phyloP scores from a whole-genome alignment of 139 green algal genomes.

The Dunaliella primolecta region DNA sequence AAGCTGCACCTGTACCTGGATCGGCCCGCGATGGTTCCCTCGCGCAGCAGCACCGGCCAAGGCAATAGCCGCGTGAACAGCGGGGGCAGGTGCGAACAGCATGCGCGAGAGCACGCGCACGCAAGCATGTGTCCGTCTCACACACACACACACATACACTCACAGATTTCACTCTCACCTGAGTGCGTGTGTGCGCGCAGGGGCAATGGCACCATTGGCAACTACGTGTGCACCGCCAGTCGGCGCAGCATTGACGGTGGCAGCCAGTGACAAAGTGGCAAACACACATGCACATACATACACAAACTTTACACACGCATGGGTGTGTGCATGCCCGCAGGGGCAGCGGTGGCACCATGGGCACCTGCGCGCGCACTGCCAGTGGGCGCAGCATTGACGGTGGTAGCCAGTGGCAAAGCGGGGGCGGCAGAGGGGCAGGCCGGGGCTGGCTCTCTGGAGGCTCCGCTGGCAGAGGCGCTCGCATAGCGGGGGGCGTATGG shows the following conservation, averaged over 20 bases:
- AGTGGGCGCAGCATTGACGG: neutral
- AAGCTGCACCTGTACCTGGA: slow-evolving; percentile 42
- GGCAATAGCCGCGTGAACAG: neutral
- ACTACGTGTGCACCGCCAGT: neutral
- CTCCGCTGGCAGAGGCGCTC: neutral
- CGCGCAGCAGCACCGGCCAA: neutral
- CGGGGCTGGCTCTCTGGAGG: neutral
- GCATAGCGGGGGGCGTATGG: neutral
- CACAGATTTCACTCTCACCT: too few relatives aligned
- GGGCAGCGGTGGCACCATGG: neutral
- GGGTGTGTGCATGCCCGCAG: neutral
- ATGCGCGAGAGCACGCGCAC: too few relatives aligned
- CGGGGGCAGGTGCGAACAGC: neutral
- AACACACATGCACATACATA: too few relatives aligned
- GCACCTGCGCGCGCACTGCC: neutral
- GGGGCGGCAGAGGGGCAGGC: neutral
- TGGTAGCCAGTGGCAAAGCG: neutral
- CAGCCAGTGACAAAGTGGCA: neutral
- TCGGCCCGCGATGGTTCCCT: slow-evolving; percentile 3
- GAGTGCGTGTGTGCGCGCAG: neutral
- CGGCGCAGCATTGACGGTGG: neutral
- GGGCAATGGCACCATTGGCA: neutral
- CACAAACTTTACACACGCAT: too few relatives aligned
- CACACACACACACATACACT: too few relatives aligned
- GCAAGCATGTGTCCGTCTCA: too few relatives aligned